Conservation (phyloP, 768 basidiomycete species). For the Lyophyllum shimeji region DNA sequence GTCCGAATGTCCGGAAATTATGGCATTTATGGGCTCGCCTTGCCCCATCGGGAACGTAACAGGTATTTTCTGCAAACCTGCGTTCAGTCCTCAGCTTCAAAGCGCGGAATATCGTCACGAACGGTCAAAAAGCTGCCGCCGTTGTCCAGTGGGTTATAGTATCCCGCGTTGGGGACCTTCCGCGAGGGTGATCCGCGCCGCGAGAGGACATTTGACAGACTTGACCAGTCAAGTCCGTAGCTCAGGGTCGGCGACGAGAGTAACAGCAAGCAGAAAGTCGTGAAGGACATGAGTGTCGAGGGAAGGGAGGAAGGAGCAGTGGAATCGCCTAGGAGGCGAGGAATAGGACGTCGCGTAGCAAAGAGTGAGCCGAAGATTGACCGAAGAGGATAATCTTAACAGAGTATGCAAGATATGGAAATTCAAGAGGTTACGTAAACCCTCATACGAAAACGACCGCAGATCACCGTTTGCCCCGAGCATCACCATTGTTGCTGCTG, state of each 20-base stretch:
- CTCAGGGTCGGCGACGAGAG: constrained; percentile 27
- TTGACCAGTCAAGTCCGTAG: constrained; percentile 9
- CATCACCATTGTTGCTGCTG: not conserved
- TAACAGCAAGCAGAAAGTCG: constrained; percentile 28
- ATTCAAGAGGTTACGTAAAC: constrained; percentile 6
- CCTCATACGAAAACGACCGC: not conserved
- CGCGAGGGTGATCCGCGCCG: constrained; percentile 21
- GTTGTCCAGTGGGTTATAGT: constrained; percentile 49
- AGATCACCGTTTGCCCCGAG: not conserved
- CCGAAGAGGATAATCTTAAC: not conserved
- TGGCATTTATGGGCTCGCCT: constrained; percentile 85
- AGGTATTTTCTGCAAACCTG: constrained; percentile 42
- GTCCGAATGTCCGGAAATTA: constrained; percentile 79
- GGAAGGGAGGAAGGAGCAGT: constrained; percentile 1
- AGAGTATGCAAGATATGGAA: not conserved
- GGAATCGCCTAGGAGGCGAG: not conserved
- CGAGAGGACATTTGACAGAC: not conserved
- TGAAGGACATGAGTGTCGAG: constrained; percentile 12
- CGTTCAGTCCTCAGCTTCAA: not conserved
- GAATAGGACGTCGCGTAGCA: not conserved
- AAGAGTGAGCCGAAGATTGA: not conserved
- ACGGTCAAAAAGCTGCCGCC: constrained; percentile 79
- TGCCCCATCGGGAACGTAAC: constrained; percentile 67
- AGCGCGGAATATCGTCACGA: constrained; percentile 24
- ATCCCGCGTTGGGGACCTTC: constrained; percentile 54